A percentile compares a stretch with the other conserved stretches of the same genome.
These are phyloP conservation scores for Fusarium sp. DNA, from an alignment of 2,329 filamentous ascomycete genomes.

Conservation along the genomic window DNA sequence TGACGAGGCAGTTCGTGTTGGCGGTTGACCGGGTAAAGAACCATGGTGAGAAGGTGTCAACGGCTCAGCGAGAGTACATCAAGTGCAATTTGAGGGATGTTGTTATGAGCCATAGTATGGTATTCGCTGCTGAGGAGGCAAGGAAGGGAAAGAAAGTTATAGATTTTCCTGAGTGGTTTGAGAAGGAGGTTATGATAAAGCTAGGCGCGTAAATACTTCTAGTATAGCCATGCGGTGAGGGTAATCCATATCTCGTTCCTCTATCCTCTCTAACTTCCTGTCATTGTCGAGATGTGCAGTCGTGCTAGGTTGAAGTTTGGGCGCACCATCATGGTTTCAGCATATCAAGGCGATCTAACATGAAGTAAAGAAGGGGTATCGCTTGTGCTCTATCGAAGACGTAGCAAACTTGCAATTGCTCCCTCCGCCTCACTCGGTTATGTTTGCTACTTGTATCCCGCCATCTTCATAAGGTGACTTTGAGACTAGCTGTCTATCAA, in stretches of 20 bases:
- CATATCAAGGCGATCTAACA: too few relatives aligned
- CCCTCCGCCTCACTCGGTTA: too few relatives aligned
- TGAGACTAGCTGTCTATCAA: too few relatives aligned
- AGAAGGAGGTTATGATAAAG: not conserved
- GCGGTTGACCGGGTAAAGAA: not conserved
- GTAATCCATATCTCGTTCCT: accelerated
- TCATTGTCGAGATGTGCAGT: too few relatives aligned
- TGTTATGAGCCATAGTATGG: not conserved
- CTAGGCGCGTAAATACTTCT: accelerated
- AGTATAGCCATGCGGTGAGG: accelerated
- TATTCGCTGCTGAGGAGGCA: not conserved
- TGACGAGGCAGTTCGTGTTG: not conserved
- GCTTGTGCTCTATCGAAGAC: too few relatives aligned
- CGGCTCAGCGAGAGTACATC: not conserved
- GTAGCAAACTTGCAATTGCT: too few relatives aligned
- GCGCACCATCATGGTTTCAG: too few relatives aligned
- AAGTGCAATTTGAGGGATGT: not conserved
- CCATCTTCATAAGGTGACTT: too few relatives aligned
- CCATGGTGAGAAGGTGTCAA: not conserved
- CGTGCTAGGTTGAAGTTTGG: too few relatives aligned
- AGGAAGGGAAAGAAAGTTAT: not conserved
- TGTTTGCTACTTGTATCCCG: too few relatives aligned
- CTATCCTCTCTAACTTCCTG: not conserved
- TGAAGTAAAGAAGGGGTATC: too few relatives aligned
- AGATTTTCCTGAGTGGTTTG: not conserved